Percentiles rank a stretch among this genome's conserved stretches.
phyloP scores from a whole-genome alignment of 2,329 filamentous ascomycete species.

The Neodidymelliopsis sp. region DNA sequence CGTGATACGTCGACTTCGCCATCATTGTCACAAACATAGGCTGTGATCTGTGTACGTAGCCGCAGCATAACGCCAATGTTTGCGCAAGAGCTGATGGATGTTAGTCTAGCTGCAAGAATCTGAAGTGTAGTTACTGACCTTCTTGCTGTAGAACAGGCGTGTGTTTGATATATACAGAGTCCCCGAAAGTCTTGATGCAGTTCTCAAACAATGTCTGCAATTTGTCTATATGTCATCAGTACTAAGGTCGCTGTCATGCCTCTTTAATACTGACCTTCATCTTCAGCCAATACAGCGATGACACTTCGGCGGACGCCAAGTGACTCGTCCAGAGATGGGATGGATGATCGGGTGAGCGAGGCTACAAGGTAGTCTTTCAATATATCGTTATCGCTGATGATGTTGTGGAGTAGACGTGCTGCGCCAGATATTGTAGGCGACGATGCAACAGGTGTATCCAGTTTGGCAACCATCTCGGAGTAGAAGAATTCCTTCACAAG shows the following conservation, averaged over 20 bases:
- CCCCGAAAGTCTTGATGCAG: constrained; percentile 77
- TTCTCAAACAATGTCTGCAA: constrained; percentile 70
- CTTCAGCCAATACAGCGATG: constrained; percentile 50
- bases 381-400: constrained; percentile 38
- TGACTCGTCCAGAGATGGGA: constrained; percentile 39
- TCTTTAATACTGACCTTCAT: constrained; percentile 48
- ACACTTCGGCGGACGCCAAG: constrained; percentile 44
- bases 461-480: constrained; percentile 15
- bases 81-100: constrained; percentile 74
- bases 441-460: constrained; percentile 19
- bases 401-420: constrained; percentile 30
- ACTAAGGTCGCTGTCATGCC: neutral
- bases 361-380: constrained; percentile 42
- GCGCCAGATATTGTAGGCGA: constrained; percentile 34
- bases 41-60: constrained; percentile 73
- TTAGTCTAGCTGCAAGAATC: constrained; percentile 25
- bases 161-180: constrained; percentile 86
- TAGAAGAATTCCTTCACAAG: constrained; percentile 33
- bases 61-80: constrained; percentile 76
- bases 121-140: constrained; percentile 58
- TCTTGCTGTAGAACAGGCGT: constrained; percentile 87
- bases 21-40: constrained; percentile 73
- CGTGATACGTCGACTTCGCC: constrained; percentile 74
- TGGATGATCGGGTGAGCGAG: constrained; percentile 51
- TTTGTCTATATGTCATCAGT: constrained; percentile 43